Percentiles rank a stretch among this genome's conserved stretches.
Evolutionary conservation across 176 grass and related monocot genomes (phyloP).

Genomic region (Oryza officinalis): DNA sequence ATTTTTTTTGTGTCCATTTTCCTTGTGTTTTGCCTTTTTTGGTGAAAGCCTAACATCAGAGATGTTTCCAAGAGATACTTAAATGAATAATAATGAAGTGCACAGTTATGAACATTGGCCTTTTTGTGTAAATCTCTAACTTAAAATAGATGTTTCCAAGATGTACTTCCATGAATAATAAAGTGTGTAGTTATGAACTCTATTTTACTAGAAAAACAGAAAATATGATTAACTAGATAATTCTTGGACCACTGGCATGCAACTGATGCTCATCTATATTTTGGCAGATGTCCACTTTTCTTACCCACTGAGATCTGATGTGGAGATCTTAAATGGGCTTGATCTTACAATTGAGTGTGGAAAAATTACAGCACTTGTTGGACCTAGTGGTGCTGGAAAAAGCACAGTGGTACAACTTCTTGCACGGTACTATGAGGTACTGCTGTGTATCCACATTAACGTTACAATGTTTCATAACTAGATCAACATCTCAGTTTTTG

Average conservation of each 20-base stretch:
- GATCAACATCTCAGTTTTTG: conserved; percentile 31
- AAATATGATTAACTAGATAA: neutral
- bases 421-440: conserved; percentile 93
- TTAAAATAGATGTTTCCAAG: neutral
- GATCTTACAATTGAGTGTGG: conserved; percentile 81
- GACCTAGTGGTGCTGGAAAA: conserved; percentile 94
- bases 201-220: neutral
- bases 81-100: conserved; percentile 12
- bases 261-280: conserved; percentile 35
- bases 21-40: neutral
- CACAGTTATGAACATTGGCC: neutral
- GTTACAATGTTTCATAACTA: neutral
- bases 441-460: conserved; percentile 27
- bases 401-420: conserved; percentile 96
- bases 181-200: neutral
- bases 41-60: neutral
- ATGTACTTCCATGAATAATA: conserved; percentile 11
- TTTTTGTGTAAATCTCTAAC: neutral
- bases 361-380: conserved; percentile 95
- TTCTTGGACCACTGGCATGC: conserved; percentile 6
- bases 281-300: conserved; percentile 90
- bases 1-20: neutral
- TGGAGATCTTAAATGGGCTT: conserved; percentile 84
- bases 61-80: neutral
- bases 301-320: conserved; percentile 88